A percentile compares a stretch with the other conserved stretches of the same genome.
phyloP scores from a whole-genome alignment of 352 stramenopile species.

The Thalassiosira exigua region DNA sequence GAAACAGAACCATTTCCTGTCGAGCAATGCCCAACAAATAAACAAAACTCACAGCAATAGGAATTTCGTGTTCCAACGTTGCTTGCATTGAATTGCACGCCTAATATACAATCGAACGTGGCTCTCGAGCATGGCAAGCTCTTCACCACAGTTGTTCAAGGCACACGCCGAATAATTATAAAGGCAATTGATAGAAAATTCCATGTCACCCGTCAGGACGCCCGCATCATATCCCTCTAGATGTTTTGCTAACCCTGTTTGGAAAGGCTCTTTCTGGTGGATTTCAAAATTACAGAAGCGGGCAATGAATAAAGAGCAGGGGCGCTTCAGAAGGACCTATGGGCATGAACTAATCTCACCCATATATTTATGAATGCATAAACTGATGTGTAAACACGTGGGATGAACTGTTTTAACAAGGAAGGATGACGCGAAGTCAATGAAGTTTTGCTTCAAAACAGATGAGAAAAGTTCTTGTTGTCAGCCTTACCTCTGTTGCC shows the following conservation, averaged over 20 bases:
- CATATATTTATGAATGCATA: conserved; percentile 37
- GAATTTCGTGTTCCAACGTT: neutral
- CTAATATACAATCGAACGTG: neutral
- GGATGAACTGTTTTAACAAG: conserved; percentile 13
- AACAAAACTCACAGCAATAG: neutral
- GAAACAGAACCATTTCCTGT: neutral
- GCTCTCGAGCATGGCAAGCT: conserved; percentile 2
- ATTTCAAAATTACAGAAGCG: neutral
- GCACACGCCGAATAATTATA: conserved; percentile 2
- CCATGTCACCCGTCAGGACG: conserved; percentile 4
- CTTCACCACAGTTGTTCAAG: neutral
- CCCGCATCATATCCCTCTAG: conserved; percentile 19
- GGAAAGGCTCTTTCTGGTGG: conserved; percentile 17
- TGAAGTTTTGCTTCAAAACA: too few species aligned
- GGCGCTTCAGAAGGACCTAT: neutral
- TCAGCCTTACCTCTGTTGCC: conserved; percentile 6
- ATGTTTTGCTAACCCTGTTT: conserved; percentile 6
- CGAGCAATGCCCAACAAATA: neutral
- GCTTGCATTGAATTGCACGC: conserved; percentile 3
- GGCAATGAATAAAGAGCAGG: neutral
- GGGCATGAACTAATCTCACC: neutral
- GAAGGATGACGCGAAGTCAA: too few species aligned
- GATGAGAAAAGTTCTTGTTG: too few species aligned
- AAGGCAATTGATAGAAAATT: conserved; percentile 4
- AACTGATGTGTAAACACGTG: conserved; percentile 37